Base-by-base conservation (phyloP, 1,284 basidiomycete species). In the Phaffia rhodozyma region DNA sequence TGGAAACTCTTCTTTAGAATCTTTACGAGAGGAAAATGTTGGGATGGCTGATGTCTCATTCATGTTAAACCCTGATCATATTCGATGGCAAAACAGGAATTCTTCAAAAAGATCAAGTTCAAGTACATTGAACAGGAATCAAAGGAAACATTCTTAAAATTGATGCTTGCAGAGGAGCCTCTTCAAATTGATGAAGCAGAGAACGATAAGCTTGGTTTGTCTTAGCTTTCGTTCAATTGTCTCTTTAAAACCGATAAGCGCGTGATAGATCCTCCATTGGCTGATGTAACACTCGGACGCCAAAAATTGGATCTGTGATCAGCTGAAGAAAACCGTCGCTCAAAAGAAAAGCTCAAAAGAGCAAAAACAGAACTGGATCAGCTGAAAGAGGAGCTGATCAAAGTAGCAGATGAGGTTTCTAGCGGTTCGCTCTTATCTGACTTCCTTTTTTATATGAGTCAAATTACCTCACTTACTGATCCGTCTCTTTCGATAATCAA, bases 81-180 rank as follows among this genome's bases (percentile, higher is more conserved):
- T 23, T 43, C 27, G 54, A 25, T 21, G 23, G 11, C 23, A 57
- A 43, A 55, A 29, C 61, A 90, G 86, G 80, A 84, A 3, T 87
- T 84, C 71, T 79, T 91, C 51, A 80, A 86, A n/a, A 86, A 86
- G 69, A 81, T 91, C 29, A 91, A 91, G 74, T 89, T 88, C 70
- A 85, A 86, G 67, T 90, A 88, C 70, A 77, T 91, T 27, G 88
- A 91, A 70, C 86, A 89, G 73, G 87, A 89, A 69, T 87, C 89
- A 3, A 91, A 91, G 72, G 83, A 88, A 68, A 84, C 86, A 73
- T 91, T 91, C 71, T 80, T 91, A 70, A 86, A 85, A 71, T 84
- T 83, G 0, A 89, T 91, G 68, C 86, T 90, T 58, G 87, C 84
- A 1, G 75, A 87, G 67, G 86, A 89, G 66, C 86, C 87, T 0